Base-by-base conservation (phyloP, 768 basidiomycete genomes). In the Hortiboletus campestris region DNA sequence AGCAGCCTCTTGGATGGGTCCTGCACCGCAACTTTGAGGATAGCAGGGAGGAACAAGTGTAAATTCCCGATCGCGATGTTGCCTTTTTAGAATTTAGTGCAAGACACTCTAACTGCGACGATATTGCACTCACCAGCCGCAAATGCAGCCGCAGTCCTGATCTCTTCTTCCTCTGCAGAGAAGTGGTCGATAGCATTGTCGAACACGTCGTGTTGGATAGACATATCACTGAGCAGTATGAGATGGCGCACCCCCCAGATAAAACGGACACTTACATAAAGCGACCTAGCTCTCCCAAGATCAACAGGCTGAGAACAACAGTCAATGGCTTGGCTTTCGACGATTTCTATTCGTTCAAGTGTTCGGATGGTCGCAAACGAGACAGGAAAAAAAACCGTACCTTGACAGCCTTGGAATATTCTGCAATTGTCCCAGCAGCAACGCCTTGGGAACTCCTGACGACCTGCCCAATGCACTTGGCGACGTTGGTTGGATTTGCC, bases 21-120 rank as follows among this genome's bases (percentile, higher is more conserved):
- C 12, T 76, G 81, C 72, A 91, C 80, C 42, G 89, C 79, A 61
- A 91, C 80, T 63, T 86, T 85, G 61, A 97, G 82, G 59, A 98
- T 89, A 6, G 79, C 78, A 28, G 94, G 93, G 4, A 98, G 78
- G 81, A 94, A 97, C 64, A 86, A 83, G 13, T 85, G 83, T 22
- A 95, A 77, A 64, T 93, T 96, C 6, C 97, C 97, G 39, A 98
- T 95, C 13, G 95, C 91, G 47, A 99, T 91, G 68, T 98, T 98
- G 36, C 95, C 94, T 89, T 56, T n/a, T 25, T 9, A 44, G 25
- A 47, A 25, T 22, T 58, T 19, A 57, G 46, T 14, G 10, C 35
- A 32, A 40, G 13, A 32, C 19, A 17, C 9, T 25, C 13, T 3
- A 16, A 28, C 7, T 12, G 36, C 19, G 48, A 41, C 38, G 9